Evolutionary conservation across 306 rosid species (phyloP), one percentile per base, ranked within the genome.

Genomic region (Sechiopsis laciniata): DNA sequence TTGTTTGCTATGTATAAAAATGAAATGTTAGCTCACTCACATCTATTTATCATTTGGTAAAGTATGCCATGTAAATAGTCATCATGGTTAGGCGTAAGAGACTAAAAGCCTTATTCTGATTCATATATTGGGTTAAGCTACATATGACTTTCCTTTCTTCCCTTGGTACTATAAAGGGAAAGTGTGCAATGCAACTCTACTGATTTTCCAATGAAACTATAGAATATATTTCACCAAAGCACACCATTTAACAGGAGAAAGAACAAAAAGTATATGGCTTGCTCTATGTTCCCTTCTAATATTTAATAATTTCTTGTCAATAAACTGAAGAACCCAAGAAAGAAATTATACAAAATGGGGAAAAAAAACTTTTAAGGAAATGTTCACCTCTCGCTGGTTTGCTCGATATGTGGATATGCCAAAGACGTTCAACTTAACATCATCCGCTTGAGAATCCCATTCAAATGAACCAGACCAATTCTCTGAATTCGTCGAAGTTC

Each of bases 371-470:
- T 5, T 20, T 24, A 46, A 20, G n/a, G 12, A 2, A 66, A 62
- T 3, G 53, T 52, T 79, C 58, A 87, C 98, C 96, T 93, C 97
- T 79, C 87, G 84, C 78, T 90, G 98, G 80, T 90, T 90, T 56
- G 96, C 89, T 57, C 98, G 97, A 79, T 88, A 93, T 20, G 87
- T 52, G 10, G 96, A 82, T 87, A 90, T 88, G 83, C 98, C 96
- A 78, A 93, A 93, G 68, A 90, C 72, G 58, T 93, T 93, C 74
- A 93, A 83, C 75, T 92, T 81, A 61, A 85, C 16, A 71, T 93
- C 89, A 76, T 88, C 91, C 2, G 93, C 98, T 82, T 81, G 72
- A 72, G 96, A 84, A 84, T 93, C 98, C 96, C 98, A 93, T 72
- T 84, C 82, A 82, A 90, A 90, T 63, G 79, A 10, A 14, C 90